Percentiles rank a stretch among this genome's conserved stretches.
These are phyloP conservation scores for Xylaria sp. DNA, from an alignment of 2,329 filamentous ascomycete genomes.

Conservation along the genomic window DNA sequence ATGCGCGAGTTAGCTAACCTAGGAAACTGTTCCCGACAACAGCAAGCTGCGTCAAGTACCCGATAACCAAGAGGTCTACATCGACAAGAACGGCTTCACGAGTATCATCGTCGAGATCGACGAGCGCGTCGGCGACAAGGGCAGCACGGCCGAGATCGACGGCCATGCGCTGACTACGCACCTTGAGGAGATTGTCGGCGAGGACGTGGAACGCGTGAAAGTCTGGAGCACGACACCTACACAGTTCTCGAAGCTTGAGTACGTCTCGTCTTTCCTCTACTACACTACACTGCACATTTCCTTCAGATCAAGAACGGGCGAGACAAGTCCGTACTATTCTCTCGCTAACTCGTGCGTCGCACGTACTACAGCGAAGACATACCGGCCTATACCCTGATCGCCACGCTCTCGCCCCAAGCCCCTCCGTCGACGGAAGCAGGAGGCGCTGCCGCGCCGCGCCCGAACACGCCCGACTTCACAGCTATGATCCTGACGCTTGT, in stretches of 20 bases:
- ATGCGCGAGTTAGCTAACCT: conserved; percentile 1
- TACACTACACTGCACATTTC: conserved; percentile 2
- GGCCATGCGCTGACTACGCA: conserved; percentile 73
- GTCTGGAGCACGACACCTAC: conserved; percentile 70
- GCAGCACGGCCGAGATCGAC: conserved; percentile 64
- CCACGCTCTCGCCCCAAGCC: conserved; percentile 60
- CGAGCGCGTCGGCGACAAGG: conserved; percentile 70
- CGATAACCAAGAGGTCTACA: conserved; percentile 90
- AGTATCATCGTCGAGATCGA: conserved; percentile 91
- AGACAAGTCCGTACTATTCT: not conserved
- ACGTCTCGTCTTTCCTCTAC: conserved; percentile 33
- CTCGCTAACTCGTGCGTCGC: conserved; percentile 16
- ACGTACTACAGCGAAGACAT: conserved; percentile 49
- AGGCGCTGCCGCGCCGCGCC: conserved; percentile 43
- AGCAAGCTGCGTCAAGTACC: conserved; percentile 64
- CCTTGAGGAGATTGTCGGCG: conserved; percentile 71
- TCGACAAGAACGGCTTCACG: conserved; percentile 82
- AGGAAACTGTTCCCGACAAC: not conserved
- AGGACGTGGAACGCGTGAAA: conserved; percentile 66
- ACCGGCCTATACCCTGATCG: conserved; percentile 72
- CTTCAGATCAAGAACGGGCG: not conserved
- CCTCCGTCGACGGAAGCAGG: conserved; percentile 38
- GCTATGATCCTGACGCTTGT: conserved; percentile 79
- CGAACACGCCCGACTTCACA: conserved; percentile 65
- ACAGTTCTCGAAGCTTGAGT: conserved; percentile 61